Conservation (phyloP, 148 eudicot species). For the Polygonum aviculare region DNA sequence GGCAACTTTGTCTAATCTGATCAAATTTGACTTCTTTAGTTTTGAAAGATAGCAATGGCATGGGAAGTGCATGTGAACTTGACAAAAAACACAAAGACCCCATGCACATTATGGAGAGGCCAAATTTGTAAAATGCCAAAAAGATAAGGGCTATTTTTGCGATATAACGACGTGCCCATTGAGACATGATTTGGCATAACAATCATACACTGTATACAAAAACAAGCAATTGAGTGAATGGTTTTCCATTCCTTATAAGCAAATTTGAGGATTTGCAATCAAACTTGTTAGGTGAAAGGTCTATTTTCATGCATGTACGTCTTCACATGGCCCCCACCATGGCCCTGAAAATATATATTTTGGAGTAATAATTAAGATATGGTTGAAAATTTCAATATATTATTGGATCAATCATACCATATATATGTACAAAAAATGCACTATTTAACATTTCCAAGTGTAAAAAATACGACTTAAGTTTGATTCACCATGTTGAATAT, state of each 20-base stretch:
- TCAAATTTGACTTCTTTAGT: background rate
- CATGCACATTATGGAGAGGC: background rate
- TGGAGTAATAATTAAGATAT: background rate
- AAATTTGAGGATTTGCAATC: background rate
- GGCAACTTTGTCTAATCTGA: background rate
- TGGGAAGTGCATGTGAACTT: background rate
- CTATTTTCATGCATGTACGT: background rate
- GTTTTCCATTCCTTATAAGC: background rate
- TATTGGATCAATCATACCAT: background rate
- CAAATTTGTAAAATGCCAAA: background rate
- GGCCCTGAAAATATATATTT: background rate
- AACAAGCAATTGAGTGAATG: background rate
- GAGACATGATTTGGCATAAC: background rate
- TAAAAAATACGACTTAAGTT: background rate
- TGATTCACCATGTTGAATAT: background rate
- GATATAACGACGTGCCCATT: no score
- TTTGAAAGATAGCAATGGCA: background rate
- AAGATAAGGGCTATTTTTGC: background rate
- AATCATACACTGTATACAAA: background rate
- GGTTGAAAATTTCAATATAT: background rate
- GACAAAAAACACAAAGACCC: conserved; percentile 1
- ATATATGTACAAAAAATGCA: background rate
- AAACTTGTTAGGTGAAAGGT: conserved; percentile 3
- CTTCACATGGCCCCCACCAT: background rate
- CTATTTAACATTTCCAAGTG: background rate